Evolutionary conservation across 805 yeast species (phyloP), one percentile per base, ranked within the genome.

Genomic region (Starmera pachycereana): DNA sequence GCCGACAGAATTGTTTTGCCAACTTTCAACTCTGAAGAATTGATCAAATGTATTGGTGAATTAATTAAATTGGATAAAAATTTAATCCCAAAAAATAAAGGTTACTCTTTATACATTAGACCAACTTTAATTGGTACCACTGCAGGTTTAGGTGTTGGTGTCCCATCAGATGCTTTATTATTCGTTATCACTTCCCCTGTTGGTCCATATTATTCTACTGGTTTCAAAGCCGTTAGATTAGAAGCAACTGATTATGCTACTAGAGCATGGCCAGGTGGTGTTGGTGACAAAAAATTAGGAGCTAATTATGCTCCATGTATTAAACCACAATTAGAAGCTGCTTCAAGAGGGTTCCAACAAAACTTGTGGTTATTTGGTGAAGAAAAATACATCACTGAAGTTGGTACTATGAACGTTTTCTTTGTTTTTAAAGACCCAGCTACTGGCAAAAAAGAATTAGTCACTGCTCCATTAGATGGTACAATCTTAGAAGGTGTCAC

Each of bases 181-280:
- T 92, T 67, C 59, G 87, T 89, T 36, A 89, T 90, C 61, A 82
- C 90, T 35, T 86, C 96, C 13, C 97, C 97, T 27, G 97, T 90
- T 28, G 97, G 97, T 38, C 97, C 97, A 22, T 92, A 90, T 74
- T 87, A 83, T 67, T 73, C 82, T 55, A 83, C 96, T 14, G 97
- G 97, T 14, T 90, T 90, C 78, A 88, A 89, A 66, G 96, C 97
- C 33, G 96, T 92, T 40, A 72, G 76, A 45, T 73, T 92, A 48
- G 96, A 90, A 67, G 97, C 97, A 50, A 89, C 96, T 30, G 95
- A 87, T 59, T 79, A 85, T 53, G 96, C 96, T 38, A 89, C 89
- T 29, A 84, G 98, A 69, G 97, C 98, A 28, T 90, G 97, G 97
- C 97, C 97, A 58, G 96, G 96, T 56, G 98, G 97, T 63, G 88